These are phyloP conservation scores for Ogataea haglerorum DNA, from an alignment of 805 yeast species.

Conservation along the genomic window DNA sequence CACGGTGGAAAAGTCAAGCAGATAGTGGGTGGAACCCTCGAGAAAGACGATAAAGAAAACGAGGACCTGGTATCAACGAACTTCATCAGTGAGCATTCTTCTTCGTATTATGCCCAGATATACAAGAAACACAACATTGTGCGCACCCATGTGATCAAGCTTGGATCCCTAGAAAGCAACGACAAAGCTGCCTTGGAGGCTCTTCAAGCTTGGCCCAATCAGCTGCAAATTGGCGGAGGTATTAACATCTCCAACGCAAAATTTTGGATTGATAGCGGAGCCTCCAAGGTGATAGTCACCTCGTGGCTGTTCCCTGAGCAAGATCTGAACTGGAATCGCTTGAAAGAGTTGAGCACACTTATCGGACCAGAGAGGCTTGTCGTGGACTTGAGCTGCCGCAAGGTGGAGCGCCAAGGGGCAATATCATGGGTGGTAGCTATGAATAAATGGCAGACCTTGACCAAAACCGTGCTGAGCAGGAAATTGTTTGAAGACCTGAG, in stretches of 20 bases:
- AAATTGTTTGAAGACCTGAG: constrained; percentile 54
- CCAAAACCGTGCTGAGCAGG: constrained; percentile 54
- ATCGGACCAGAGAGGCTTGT: constrained; percentile 73
- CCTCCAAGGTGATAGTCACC: constrained; percentile 87
- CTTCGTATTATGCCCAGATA: constrained; percentile 70
- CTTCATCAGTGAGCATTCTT: constrained; percentile 71
- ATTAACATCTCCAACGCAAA: constrained; percentile 71
- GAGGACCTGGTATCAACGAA: constrained; percentile 57
- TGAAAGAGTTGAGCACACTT: constrained; percentile 44
- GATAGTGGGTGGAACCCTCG: constrained; percentile 90
- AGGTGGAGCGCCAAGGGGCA: constrained; percentile 27
- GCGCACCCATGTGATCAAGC: constrained; percentile 91
- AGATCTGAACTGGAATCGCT: constrained; percentile 46
- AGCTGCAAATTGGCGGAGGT: constrained; percentile 91
- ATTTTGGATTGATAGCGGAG: constrained; percentile 73
- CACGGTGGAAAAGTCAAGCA: constrained; percentile 96
- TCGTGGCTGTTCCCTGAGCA: constrained; percentile 83
- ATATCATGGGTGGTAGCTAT: constrained; percentile 89
- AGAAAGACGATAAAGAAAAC: constrained; percentile 46
- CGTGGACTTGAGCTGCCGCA: constrained; percentile 85
- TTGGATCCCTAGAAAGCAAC: constrained; percentile 73
- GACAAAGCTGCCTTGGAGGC: constrained; percentile 83
- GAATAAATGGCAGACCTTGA: constrained; percentile 94
- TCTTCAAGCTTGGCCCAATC: constrained; percentile 64
- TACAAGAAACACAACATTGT: constrained; percentile 54